phyloP scores from a whole-genome alignment of 2,329 filamentous ascomycete genomes.

The Aureobasidium melanogenum region DNA sequence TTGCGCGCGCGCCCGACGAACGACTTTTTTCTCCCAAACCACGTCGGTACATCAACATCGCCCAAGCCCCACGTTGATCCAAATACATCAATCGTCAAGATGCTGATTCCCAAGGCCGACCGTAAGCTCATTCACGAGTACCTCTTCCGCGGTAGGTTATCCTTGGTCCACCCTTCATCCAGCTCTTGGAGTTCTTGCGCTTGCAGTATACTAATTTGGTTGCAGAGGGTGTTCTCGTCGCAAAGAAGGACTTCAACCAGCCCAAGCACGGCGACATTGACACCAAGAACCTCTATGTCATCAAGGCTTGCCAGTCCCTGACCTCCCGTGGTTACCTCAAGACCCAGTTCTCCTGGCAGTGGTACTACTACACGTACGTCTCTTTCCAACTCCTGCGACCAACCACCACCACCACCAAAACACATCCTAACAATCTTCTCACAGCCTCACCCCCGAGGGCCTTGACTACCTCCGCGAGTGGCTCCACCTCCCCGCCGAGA shows the following conservation, averaged over 20 bases:
- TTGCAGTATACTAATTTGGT: background rate
- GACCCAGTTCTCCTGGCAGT: conserved; percentile 99
- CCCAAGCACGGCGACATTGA: conserved; percentile 97
- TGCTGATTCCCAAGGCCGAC: conserved; percentile 98
- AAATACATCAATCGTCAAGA: conserved; percentile 33
- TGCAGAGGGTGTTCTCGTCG: conserved; percentile 74
- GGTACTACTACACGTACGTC: conserved; percentile 79
- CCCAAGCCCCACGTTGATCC: conserved; percentile 13
- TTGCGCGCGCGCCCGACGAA: background rate
- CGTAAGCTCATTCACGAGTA: conserved; percentile 99
- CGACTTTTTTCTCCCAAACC: conserved; percentile 5
- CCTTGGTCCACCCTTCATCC: background rate
- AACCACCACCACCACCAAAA: background rate
- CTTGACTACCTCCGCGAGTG: conserved; percentile 99
- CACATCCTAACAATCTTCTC: background rate
- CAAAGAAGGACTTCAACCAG: conserved; percentile 98
- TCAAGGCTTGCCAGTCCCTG: conserved; percentile 98
- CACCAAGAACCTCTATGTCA: conserved; percentile 76
- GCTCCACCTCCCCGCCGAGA: conserved; percentile 99
- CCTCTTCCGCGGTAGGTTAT: conserved; percentile 58
- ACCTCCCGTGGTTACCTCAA: conserved; percentile 98
- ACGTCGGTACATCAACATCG: conserved; percentile 13
- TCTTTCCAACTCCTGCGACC: background rate
- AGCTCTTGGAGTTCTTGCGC: background rate
- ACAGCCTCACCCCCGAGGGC: conserved; percentile 87